Evolutionary conservation across 2,329 filamentous ascomycete species (phyloP), one percentile per base, ranked within the genome.

Genomic region (Cordyceps pruinosa): DNA sequence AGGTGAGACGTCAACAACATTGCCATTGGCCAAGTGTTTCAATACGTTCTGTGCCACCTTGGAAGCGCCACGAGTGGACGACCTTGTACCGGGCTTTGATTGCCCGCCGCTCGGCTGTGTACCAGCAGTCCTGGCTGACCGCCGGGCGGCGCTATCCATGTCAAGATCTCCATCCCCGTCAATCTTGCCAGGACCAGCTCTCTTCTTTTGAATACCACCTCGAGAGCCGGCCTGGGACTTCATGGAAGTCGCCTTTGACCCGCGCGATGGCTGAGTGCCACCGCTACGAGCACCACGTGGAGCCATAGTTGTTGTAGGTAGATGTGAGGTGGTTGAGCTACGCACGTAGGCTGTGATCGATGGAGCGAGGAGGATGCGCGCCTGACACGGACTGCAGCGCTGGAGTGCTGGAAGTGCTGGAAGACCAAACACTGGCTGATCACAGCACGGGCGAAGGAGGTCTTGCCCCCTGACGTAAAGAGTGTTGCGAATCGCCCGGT

Each of bases 81-180:
- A 58, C 58, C 69, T 66, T 21, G 70, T 67, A n/a, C 65, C 59
- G 30, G 68, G 58, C 44, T 67, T 68, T 53, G 62, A 57, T 58
- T 70, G 69, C 59, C 69, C 60, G 45, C 66, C 61, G 48, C 54
- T 28, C 10, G 49, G 34, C 35, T 54, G 56, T 25, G 60, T 67
- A 23, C 65, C 57, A 30, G 66, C 66, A 21, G 64, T 58, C 63
- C 66, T 72, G 57, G 68, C 70, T n/a, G 67, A 60, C 58, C 72
- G 68, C 61, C 70, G 66, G 47, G 65, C 66, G 21, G 68, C 62
- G 48, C 68, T 70, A 61, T 78, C 78, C 82, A 85, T 85, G 32
- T 81, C 75, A n/a, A 85, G 73, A 63, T 85, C 82, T 32, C 82
- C 82, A 71, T 84, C 82, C 54, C 74, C 71, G 63, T 84, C 82